A percentile compares a stretch with the other conserved stretches of the same genome.
phyloP scores from a whole-genome alignment of 495 filamentous ascomycete species.

The Penicillium angulare region DNA sequence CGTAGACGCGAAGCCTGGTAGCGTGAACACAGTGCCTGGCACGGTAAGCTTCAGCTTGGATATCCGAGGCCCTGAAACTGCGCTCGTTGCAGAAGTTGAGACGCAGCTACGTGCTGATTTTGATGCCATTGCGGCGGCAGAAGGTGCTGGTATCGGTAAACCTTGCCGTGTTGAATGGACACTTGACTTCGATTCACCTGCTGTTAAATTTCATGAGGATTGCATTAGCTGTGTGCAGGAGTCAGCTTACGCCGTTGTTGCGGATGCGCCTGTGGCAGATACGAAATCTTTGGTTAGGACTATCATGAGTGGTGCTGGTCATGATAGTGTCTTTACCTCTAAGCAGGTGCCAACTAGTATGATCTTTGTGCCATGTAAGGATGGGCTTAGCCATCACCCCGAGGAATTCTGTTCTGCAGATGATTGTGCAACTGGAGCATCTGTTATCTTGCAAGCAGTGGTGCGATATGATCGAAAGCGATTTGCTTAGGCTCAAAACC shows the following conservation, averaged over 20 bases:
- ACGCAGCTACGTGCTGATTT: constrained; percentile 55
- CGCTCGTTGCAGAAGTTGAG: constrained; percentile 55
- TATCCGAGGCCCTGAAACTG: constrained; percentile 61
- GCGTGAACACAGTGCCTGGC: constrained; percentile 75
- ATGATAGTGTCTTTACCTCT: constrained; percentile 64
- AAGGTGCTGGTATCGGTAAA: constrained; percentile 49
- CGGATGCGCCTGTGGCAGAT: constrained; percentile 44
- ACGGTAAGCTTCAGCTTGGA: constrained; percentile 69
- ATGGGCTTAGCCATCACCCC: constrained; percentile 66
- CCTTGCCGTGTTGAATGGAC: constrained; percentile 58
- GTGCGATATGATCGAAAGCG: constrained; percentile 57
- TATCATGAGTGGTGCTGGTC: constrained; percentile 58
- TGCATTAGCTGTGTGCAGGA: constrained; percentile 66
- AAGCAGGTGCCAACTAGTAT: constrained; percentile 61
- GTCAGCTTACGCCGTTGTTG: constrained; percentile 55
- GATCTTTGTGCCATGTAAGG: constrained; percentile 66
- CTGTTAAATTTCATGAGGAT: constrained; percentile 66
- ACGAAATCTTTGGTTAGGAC: constrained; percentile 40
- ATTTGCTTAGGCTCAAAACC: constrained; percentile 27
- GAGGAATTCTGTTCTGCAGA: constrained; percentile 58
- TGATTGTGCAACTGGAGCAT: constrained; percentile 62
- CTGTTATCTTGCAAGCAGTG: constrained; percentile 60
- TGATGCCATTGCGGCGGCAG: constrained; percentile 52
- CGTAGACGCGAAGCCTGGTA: constrained; percentile 62
- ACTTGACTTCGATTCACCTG: constrained; percentile 61